phyloP scores from a whole-genome alignment of 2,329 filamentous ascomycete genomes.

The Fusarium phyllophilum region DNA sequence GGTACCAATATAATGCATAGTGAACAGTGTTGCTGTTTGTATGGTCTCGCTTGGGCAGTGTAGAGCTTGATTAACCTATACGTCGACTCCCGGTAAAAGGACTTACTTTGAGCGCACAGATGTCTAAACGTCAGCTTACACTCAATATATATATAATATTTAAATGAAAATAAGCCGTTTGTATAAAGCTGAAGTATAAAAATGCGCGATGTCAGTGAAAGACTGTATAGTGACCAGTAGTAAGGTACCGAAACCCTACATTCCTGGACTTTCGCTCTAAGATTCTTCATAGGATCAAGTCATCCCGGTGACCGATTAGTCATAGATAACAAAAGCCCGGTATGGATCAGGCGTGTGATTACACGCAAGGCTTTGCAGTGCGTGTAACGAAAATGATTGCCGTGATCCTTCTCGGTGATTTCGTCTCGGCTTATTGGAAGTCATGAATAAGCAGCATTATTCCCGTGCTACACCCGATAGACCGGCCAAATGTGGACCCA shows the following conservation, averaged over 20 bases:
- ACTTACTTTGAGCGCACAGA: not conserved
- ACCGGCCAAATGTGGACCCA: not conserved
- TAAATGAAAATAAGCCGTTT: too few species aligned
- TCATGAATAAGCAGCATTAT: rapidly evolving
- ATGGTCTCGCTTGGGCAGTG: not conserved
- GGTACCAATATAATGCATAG: too few species aligned
- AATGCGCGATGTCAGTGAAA: too few species aligned
- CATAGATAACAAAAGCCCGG: rapidly evolving
- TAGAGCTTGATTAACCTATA: not conserved
- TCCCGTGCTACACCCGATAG: not conserved
- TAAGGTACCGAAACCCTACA: rapidly evolving
- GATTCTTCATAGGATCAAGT: rapidly evolving
- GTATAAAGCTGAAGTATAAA: too few species aligned
- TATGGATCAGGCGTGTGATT: rapidly evolving
- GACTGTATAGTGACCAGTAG: rapidly evolving
- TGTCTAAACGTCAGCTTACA: rapidly evolving
- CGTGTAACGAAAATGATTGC: rapidly evolving
- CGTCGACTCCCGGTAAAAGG: not conserved
- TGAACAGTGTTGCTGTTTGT: too few species aligned
- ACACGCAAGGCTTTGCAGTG: rapidly evolving
- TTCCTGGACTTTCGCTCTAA: rapidly evolving
- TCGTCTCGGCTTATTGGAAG: not conserved
- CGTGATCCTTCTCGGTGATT: not conserved
- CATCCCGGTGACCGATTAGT: rapidly evolving
- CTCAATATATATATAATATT: rapidly evolving